phyloP scores from a whole-genome alignment of 2,329 filamentous ascomycete species.

The Xylariaceae sp. region DNA sequence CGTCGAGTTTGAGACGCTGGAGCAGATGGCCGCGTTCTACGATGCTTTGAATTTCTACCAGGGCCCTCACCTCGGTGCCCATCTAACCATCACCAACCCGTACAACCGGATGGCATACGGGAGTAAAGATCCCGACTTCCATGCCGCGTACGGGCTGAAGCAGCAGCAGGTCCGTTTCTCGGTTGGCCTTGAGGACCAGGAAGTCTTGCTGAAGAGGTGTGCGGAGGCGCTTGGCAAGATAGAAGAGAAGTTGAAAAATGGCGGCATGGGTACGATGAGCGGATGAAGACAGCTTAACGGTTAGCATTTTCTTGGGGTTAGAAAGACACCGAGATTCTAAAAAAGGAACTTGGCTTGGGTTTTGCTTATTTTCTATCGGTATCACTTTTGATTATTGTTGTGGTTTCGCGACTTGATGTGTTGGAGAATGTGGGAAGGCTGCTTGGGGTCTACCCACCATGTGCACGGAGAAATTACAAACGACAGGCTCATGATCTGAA shows the following conservation, averaged over 20 bases:
- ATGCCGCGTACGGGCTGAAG: conserved; percentile 37
- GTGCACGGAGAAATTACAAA: background rate
- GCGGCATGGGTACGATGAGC: background rate
- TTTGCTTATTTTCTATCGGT: background rate
- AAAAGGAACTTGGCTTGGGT: background rate
- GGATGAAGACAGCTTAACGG: too few species aligned
- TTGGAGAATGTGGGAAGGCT: background rate
- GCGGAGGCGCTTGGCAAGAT: conserved; percentile 6
- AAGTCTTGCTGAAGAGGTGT: conserved; percentile 33
- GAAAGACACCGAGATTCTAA: background rate
- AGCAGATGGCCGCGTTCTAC: conserved; percentile 45
- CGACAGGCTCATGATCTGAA: background rate
- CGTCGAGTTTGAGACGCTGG: conserved; percentile 45
- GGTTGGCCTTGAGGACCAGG: conserved; percentile 44
- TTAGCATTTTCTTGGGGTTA: background rate
- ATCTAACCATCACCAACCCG: conserved; percentile 46
- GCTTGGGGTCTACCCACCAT: background rate
- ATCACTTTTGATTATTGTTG: background rate
- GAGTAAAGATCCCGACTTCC: conserved; percentile 37
- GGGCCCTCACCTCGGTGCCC: conserved; percentile 52
- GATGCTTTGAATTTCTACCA: conserved; percentile 46
- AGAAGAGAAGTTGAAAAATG: background rate
- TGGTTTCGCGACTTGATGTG: background rate
- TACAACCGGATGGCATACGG: conserved; percentile 46
- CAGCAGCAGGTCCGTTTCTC: conserved; percentile 44